Evolutionary conservation across 2,329 filamentous ascomycete species (phyloP).

Genomic region (Diplodia seriata): DNA sequence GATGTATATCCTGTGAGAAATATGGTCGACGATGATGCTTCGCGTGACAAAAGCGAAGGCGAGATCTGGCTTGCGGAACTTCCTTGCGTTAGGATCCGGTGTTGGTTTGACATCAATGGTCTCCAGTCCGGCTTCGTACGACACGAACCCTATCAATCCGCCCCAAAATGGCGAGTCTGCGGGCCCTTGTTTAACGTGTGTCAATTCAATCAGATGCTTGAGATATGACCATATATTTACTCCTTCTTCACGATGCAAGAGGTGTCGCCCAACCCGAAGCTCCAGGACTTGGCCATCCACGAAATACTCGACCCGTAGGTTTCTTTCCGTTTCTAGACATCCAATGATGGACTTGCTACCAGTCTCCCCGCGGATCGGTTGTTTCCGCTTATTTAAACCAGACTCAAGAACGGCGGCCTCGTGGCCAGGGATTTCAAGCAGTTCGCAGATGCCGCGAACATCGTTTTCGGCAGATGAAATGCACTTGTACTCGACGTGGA

Average conservation of each 20-base stretch:
- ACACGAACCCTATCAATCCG: slow-evolving; percentile 83
- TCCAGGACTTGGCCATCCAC: slow-evolving; percentile 40
- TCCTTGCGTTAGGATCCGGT: background rate
- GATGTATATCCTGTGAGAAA: slow-evolving; percentile 65
- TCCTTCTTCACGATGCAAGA: slow-evolving; percentile 40
- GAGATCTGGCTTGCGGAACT: slow-evolving; percentile 65
- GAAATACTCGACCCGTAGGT: slow-evolving; percentile 46
- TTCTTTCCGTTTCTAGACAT: slow-evolving; percentile 61
- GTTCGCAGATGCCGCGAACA: slow-evolving; percentile 39
- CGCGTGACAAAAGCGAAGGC: slow-evolving; percentile 78
- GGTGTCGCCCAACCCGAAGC: slow-evolving; percentile 41
- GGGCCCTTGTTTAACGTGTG: slow-evolving; percentile 41
- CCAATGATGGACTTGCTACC: slow-evolving; percentile 79
- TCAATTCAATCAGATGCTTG: slow-evolving; percentile 46
- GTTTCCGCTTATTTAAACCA: slow-evolving; percentile 39
- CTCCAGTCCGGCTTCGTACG: slow-evolving; percentile 80
- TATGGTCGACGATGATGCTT: slow-evolving; percentile 79
- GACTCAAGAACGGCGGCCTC: slow-evolving; percentile 58
- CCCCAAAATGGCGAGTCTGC: slow-evolving; percentile 70
- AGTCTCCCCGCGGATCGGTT: slow-evolving; percentile 54
- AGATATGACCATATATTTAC: slow-evolving; percentile 51
- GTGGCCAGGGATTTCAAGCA: slow-evolving; percentile 43
- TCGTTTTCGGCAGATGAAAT: background rate
- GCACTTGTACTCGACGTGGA: background rate
- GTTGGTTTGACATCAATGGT: slow-evolving; percentile 59